Percentiles rank a stretch among this genome's conserved stretches.
Conservation (phyloP, 441 rosid species). For the Jatropha multifida region DNA sequence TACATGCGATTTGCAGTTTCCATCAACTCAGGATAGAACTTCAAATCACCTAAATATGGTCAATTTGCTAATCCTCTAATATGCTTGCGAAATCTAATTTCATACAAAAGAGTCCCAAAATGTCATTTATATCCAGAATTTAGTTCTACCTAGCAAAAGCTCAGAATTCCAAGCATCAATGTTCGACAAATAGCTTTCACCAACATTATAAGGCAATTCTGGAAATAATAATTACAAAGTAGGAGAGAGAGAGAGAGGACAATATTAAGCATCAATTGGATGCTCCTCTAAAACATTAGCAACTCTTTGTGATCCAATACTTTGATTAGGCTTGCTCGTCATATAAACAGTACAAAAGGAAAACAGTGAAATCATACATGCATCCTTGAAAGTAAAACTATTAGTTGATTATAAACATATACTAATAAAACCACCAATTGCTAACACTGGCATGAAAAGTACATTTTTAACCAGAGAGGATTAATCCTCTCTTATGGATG, state of each 20-base stretch:
- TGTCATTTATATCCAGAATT: not conserved
- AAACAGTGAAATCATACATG: not conserved
- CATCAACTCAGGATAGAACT: not conserved
- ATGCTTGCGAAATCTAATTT: not conserved
- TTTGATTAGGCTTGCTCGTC: not conserved
- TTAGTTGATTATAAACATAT: not conserved
- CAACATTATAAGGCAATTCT: not conserved
- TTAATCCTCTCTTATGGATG: constrained; percentile 56
- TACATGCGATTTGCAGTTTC: not conserved
- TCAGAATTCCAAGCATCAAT: not conserved
- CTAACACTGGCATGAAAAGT: not conserved
- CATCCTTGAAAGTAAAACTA: not conserved
- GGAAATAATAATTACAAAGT: not conserved
- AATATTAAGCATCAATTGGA: not conserved
- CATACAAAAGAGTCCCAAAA: not conserved
- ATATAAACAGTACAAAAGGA: not conserved
- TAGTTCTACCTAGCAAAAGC: not conserved
- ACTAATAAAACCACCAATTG: not conserved
- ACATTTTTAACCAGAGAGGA: constrained; percentile 45
- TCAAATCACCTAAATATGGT: no score
- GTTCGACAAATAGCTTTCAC: not conserved
- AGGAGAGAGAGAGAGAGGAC: not conserved
- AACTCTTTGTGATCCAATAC: not conserved
- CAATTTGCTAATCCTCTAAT: not conserved
- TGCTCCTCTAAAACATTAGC: not conserved